Evolutionary conservation across 176 grass and related monocot species (phyloP).

Genomic region (Pontederia crassipes): DNA sequence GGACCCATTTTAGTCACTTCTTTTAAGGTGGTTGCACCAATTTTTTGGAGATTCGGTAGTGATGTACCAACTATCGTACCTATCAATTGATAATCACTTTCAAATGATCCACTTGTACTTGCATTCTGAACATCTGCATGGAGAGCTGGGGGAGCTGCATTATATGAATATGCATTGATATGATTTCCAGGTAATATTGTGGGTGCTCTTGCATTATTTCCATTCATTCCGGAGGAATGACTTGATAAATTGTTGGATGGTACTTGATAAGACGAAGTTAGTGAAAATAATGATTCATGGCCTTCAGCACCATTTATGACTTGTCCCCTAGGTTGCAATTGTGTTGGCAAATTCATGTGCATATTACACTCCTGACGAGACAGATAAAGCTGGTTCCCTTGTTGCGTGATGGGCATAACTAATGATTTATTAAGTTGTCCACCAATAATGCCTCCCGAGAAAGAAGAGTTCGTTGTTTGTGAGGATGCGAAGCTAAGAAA

Average conservation of each 20-base stretch:
- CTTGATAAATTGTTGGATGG: neutral
- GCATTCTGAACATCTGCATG: neutral
- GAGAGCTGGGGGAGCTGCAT: neutral
- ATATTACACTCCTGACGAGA: neutral
- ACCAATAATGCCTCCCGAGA: neutral
- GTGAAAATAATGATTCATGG: neutral
- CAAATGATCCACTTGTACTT: neutral
- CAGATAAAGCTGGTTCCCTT: neutral
- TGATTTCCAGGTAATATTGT: neutral
- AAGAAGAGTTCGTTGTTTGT: neutral
- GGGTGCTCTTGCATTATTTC: neutral
- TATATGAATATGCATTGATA: constrained; percentile 7
- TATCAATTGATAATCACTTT: neutral
- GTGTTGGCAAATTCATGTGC: neutral
- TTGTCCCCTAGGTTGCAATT: neutral
- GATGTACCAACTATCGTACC: neutral
- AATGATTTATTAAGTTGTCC: neutral
- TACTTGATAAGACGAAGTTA: neutral
- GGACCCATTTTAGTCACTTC: neutral
- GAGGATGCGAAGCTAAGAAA: neutral
- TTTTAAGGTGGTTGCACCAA: neutral
- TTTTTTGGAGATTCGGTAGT: neutral
- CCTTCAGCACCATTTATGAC: neutral
- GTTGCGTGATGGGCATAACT: neutral
- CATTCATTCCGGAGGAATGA: neutral